phyloP scores from a whole-genome alignment of 768 basidiomycete genomes.

The Dacryopinax spathularia region DNA sequence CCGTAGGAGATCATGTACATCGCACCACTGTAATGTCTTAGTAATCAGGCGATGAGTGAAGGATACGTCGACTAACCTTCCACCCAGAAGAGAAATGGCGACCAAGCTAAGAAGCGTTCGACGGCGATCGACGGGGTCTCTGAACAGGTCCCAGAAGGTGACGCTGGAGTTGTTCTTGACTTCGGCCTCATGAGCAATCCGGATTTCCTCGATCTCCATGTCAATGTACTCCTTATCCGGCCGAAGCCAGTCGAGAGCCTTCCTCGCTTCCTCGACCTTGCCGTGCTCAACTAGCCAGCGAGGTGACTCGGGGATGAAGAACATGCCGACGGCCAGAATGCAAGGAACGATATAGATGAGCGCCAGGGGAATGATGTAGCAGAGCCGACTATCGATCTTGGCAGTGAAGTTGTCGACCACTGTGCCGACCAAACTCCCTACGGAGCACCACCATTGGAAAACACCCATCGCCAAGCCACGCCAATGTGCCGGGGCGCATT shows the following conservation, averaged over 20 bases:
- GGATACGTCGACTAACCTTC: too few species aligned
- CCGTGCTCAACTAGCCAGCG: background rate
- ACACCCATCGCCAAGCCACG: background rate
- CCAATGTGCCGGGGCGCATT: background rate
- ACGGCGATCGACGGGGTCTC: too few species aligned
- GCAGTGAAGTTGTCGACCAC: background rate
- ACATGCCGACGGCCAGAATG: background rate
- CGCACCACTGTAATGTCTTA: background rate
- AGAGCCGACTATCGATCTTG: background rate
- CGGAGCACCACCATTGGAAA: background rate
- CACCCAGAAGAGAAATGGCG: too few species aligned
- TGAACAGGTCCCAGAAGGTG: too few species aligned
- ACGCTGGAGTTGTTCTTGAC: too few species aligned
- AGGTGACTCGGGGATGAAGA: background rate
- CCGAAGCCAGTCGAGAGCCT: slow-evolving; percentile 1
- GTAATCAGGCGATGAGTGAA: too few species aligned
- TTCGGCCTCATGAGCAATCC: too few species aligned
- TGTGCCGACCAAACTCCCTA: background rate
- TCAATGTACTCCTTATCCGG: too few species aligned
- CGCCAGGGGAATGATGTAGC: background rate
- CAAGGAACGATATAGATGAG: background rate
- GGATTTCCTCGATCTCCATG: too few species aligned
- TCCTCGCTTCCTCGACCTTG: background rate
- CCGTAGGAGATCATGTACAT: background rate
- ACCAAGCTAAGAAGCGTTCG: too few species aligned